Conservation (phyloP, 352 stramenopile species). For the Salisapilia sapeloensis region DNA sequence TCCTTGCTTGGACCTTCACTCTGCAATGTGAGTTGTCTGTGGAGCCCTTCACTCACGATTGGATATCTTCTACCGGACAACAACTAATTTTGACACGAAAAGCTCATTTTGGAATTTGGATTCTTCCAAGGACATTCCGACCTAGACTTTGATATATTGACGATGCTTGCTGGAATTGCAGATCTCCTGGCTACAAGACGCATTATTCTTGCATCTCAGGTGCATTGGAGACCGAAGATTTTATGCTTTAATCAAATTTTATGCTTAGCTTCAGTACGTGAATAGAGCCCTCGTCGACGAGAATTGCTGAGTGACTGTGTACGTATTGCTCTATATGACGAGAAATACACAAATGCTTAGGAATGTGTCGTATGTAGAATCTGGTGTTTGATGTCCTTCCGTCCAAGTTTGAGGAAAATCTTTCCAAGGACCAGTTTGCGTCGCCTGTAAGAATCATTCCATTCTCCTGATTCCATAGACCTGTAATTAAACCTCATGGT, state of each 20-base stretch:
- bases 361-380: conserved; percentile 12
- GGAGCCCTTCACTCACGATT: no score
- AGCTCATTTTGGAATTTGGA: no score
- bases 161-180: conserved; percentile 34
- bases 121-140: no score
- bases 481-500: neutral
- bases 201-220: conserved; percentile 60
- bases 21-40: no score
- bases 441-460: conserved; percentile 14
- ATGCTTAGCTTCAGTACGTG: neutral
- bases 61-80: no score
- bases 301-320: conserved; percentile 61
- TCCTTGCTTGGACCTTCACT: no score
- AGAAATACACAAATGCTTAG: neutral
- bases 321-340: conserved; percentile 3
- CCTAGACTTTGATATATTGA: no score
- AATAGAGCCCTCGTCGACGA: conserved; percentile 48
- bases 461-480: neutral
- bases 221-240: no score
- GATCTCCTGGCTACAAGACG: conserved; percentile 23
- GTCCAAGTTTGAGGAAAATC: conserved; percentile 70
- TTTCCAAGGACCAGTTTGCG: conserved; percentile 49
- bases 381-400: conserved; percentile 60
- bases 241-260: neutral
- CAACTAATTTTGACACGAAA: no score